These are phyloP conservation scores for Kluyveromyces dobzhanskii DNA, from an alignment of 805 yeast species.

Conservation along the genomic window DNA sequence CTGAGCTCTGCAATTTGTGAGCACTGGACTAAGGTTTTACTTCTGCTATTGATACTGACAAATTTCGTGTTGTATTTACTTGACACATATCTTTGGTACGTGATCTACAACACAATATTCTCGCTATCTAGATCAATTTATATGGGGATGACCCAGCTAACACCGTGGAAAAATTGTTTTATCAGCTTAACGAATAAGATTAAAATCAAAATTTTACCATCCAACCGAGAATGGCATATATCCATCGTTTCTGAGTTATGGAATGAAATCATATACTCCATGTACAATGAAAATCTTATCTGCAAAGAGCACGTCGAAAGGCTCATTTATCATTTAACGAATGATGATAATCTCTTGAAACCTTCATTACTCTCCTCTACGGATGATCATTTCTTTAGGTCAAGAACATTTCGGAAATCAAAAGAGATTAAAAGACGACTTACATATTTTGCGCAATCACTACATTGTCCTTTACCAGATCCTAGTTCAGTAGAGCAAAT, in stretches of 20 bases:
- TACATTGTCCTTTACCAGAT: slow-evolving; percentile 68
- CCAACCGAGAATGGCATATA: slow-evolving; percentile 2
- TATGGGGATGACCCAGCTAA: slow-evolving; percentile 67
- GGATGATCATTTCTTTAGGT: slow-evolving; percentile 52
- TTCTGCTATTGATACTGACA: slow-evolving; percentile 40
- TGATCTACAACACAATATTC: slow-evolving; percentile 56
- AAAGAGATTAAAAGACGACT: slow-evolving; percentile 67
- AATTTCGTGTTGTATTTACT: slow-evolving; percentile 56
- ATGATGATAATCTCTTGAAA: slow-evolving; percentile 39
- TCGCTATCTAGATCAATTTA: slow-evolving; percentile 55
- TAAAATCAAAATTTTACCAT: slow-evolving; percentile 44
- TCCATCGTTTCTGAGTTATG: slow-evolving; percentile 43
- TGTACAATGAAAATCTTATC: slow-evolving; percentile 63
- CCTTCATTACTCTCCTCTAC: slow-evolving; percentile 67
- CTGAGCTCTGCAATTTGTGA: slow-evolving; percentile 42
- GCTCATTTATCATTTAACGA: slow-evolving; percentile 42
- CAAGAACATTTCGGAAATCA: slow-evolving; percentile 40
- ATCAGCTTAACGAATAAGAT: slow-evolving; percentile 63
- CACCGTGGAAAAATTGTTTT: slow-evolving; percentile 70
- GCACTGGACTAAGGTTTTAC: slow-evolving; percentile 41
- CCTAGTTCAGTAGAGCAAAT: slow-evolving; percentile 47
- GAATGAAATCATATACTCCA: slow-evolving; percentile 63
- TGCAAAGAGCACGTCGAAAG: slow-evolving; percentile 56
- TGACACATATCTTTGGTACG: slow-evolving; percentile 74
- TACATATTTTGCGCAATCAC: slow-evolving; percentile 73